Evolutionary conservation across 371 early-diverging fungal species (phyloP).

Genomic region (Mucor velutinosus): DNA sequence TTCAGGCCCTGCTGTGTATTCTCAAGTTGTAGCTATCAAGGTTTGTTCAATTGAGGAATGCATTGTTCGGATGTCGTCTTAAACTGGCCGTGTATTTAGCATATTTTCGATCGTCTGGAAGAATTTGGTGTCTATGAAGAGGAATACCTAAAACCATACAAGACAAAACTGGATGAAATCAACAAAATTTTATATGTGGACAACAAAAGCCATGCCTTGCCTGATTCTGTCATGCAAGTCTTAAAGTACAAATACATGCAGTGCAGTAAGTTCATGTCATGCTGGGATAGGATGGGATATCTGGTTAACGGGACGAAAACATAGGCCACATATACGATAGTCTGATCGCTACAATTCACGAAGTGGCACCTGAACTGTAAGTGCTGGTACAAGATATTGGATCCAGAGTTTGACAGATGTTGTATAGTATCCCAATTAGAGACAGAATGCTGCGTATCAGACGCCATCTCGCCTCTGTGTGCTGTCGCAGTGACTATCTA

Average conservation of each 20-base stretch:
- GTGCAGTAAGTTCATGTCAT: conserved; percentile 34
- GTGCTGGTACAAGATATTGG: neutral
- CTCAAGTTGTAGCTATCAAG: conserved; percentile 77
- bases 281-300: neutral
- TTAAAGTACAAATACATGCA: conserved; percentile 38
- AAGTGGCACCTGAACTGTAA: conserved; percentile 50
- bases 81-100: conserved; percentile 40
- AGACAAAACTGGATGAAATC: conserved; percentile 40
- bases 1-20: conserved; percentile 71
- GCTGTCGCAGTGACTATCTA: conserved; percentile 42
- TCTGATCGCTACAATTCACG: conserved; percentile 40
- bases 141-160: conserved; percentile 44
- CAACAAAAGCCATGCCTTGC: conserved; percentile 23
- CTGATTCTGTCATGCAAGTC: conserved; percentile 38
- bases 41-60: conserved; percentile 35
- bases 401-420: neutral
- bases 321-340: conserved; percentile 36
- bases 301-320: neutral
- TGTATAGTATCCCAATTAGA: conserved; percentile 62
- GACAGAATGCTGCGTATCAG: conserved; percentile 66
- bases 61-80: neutral
- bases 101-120: conserved; percentile 70
- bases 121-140: conserved; percentile 71
- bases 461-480: conserved; percentile 57
- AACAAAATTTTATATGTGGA: conserved; percentile 38